These are phyloP conservation scores for Penicillium paneum DNA, from an alignment of 2,329 filamentous ascomycete species.

Conservation along the genomic window DNA sequence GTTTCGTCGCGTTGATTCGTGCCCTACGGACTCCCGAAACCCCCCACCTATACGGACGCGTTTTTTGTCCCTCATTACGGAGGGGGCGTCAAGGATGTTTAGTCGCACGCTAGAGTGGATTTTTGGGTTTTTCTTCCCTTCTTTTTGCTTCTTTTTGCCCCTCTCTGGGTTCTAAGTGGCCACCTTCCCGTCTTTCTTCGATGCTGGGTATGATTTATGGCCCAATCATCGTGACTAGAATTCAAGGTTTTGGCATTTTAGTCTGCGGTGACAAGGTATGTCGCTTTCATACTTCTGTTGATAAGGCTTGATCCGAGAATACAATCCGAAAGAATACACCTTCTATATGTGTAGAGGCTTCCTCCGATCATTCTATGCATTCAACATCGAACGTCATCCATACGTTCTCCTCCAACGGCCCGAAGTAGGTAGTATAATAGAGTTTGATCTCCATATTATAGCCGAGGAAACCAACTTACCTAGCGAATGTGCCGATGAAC, in stretches of 20 bases:
- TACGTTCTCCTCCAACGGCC: not conserved
- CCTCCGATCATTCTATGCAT: not conserved
- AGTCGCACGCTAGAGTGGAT: slow-evolving; percentile 2
- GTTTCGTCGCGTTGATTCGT: not conserved
- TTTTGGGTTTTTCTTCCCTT: not conserved
- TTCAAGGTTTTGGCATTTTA: not conserved
- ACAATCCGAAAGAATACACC: not conserved
- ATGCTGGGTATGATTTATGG: not conserved
- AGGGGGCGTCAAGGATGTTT: slow-evolving; percentile 1
- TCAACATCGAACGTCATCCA: not conserved
- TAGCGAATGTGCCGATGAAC: not conserved
- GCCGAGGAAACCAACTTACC: not conserved
- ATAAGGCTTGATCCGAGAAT: not conserved
- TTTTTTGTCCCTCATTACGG: not conserved
- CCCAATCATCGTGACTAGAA: not conserved
- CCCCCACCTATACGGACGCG: slow-evolving; percentile 2
- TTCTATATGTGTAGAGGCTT: not conserved
- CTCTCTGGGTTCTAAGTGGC: not conserved
- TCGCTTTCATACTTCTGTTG: not conserved
- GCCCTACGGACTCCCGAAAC: not conserved
- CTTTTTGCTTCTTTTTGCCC: slow-evolving; percentile 3
- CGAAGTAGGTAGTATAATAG: not conserved
- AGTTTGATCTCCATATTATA: not conserved
- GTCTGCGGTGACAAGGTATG: not conserved
- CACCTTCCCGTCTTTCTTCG: slow-evolving; percentile 1